Conservation (phyloP, 305 asterid genomes). For the Fraxinus dipetala region DNA sequence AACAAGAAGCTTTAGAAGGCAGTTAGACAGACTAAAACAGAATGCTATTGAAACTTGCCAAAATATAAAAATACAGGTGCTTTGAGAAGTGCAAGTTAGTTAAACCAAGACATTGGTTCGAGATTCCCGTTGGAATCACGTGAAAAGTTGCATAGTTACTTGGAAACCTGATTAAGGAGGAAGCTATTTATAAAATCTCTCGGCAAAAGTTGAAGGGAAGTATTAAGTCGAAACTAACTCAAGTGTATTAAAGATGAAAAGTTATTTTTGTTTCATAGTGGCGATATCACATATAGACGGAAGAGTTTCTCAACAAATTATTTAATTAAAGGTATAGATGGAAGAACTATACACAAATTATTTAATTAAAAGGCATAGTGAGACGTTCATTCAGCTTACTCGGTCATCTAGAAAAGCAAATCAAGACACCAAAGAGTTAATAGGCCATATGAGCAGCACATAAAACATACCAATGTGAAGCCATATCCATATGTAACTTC, state of each 20-base stretch:
- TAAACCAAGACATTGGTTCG: background rate
- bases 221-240: background rate
- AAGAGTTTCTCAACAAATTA: background rate
- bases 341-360: background rate
- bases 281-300: background rate
- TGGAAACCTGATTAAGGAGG: background rate
- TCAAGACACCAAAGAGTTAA: background rate
- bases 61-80: background rate
- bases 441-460: background rate
- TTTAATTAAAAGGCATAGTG: background rate
- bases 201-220: background rate
- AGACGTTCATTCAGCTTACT: background rate
- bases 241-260: background rate
- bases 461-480: background rate
- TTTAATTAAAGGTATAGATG: background rate
- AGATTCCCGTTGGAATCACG: background rate
- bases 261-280: background rate
- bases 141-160: background rate
- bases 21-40: background rate
- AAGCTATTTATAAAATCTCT: background rate
- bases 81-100: background rate
- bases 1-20: background rate
- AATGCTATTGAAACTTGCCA: background rate
- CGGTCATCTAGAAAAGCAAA: background rate
- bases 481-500: slow-evolving; percentile 7